Conservation (phyloP, 2,329 filamentous ascomycete species). For the Ophioceras dolichostomum region DNA sequence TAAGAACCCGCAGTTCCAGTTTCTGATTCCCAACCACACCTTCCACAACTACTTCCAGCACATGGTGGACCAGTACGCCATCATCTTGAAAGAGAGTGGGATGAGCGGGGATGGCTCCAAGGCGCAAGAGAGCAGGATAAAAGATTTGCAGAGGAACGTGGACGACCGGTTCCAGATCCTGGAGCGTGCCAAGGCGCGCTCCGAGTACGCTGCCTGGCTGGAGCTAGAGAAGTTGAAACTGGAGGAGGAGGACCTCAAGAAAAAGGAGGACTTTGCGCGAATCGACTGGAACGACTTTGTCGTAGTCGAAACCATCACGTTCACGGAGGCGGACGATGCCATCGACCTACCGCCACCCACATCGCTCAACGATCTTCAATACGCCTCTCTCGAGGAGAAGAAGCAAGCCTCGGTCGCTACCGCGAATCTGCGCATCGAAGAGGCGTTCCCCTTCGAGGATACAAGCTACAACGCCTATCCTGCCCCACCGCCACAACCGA, state of each 20-base stretch:
- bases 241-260: slow-evolving; percentile 71
- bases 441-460: slow-evolving; percentile 78
- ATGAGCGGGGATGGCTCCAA: slow-evolving; percentile 55
- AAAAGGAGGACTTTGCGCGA: slow-evolving; percentile 63
- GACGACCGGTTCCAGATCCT: slow-evolving; percentile 72
- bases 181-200: slow-evolving; percentile 68
- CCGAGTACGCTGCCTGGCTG: slow-evolving; percentile 77
- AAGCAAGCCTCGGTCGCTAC: slow-evolving; percentile 80
- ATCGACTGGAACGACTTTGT: slow-evolving; percentile 99
- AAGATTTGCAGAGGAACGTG: slow-evolving; percentile 61
- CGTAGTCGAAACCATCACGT: slow-evolving; percentile 88
- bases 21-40: slow-evolving; percentile 87
- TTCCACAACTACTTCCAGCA: slow-evolving; percentile 93
- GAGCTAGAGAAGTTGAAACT: slow-evolving; percentile 80
- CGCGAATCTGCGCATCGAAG: slow-evolving; percentile 76
- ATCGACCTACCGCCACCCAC: slow-evolving; percentile 80
- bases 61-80: slow-evolving; percentile 86
- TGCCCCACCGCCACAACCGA: slow-evolving; percentile 12
- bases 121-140: slow-evolving; percentile 59
- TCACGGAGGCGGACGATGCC: slow-evolving; percentile 79
- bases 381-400: slow-evolving; percentile 88
- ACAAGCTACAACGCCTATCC: slow-evolving; percentile 41
- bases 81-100: slow-evolving; percentile 56
- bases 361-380: slow-evolving; percentile 82
- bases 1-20: slow-evolving; percentile 91